phyloP scores from a whole-genome alignment of 2,329 filamentous ascomycete species.

The Ilyonectria destructans region DNA sequence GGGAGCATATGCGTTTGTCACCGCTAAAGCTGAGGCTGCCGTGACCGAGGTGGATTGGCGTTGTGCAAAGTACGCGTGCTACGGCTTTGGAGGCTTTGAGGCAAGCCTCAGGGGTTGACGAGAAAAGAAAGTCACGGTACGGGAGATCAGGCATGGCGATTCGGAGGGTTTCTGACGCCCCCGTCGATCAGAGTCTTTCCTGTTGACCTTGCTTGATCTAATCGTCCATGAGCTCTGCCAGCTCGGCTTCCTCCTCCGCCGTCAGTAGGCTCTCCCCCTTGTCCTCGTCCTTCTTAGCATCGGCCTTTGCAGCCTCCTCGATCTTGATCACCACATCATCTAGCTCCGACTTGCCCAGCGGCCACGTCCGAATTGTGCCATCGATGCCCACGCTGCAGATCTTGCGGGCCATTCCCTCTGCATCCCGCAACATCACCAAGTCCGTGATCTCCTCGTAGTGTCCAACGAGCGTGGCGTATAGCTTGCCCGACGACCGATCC shows the following conservation, averaged over 20 bases:
- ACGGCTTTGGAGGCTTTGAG: neutral
- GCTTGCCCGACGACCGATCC: constrained; percentile 81
- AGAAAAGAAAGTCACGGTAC: constrained; percentile 16
- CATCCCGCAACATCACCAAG: constrained; percentile 73
- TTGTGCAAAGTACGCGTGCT: constrained; percentile 27
- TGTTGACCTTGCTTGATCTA: constrained; percentile 45
- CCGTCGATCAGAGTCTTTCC: constrained; percentile 8
- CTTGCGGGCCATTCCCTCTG: constrained; percentile 56
- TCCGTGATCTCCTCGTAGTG: constrained; percentile 96
- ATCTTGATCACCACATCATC: constrained; percentile 65
- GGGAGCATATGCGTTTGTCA: constrained; percentile 17
- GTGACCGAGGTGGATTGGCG: constrained; percentile 37
- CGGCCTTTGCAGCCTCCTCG: constrained; percentile 62
- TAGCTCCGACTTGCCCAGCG: constrained; percentile 74
- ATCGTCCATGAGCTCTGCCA: constrained; percentile 92
- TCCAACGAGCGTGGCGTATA: constrained; percentile 83
- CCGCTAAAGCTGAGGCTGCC: constrained; percentile 21
- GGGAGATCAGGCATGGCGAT: neutral
- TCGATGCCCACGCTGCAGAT: constrained; percentile 92
- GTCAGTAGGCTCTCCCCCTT: constrained; percentile 74
- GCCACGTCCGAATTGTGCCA: constrained; percentile 89
- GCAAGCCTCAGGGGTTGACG: constrained; percentile 19
- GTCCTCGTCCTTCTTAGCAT: constrained; percentile 65
- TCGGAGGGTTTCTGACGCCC: neutral
- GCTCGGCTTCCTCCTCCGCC: constrained; percentile 91